Percentiles rank a stretch among this genome's conserved stretches.
Evolutionary conservation across 1,284 basidiomycete species (phyloP).

Genomic region (Microbotryum lychnidis-dioicae): DNA sequence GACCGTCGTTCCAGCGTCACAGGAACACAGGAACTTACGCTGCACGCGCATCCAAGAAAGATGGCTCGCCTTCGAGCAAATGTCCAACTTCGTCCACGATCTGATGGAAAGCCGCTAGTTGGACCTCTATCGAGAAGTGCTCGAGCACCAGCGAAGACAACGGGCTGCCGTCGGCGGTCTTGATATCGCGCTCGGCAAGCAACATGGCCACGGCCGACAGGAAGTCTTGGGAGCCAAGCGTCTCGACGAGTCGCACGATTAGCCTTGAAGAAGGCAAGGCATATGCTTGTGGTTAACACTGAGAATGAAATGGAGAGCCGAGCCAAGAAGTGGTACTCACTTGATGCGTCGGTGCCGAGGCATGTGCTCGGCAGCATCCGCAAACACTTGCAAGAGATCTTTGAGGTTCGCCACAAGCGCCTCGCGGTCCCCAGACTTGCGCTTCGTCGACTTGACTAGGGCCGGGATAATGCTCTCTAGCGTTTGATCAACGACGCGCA

Average conservation of each 20-base stretch:
- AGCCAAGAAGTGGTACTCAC: slow-evolving; percentile 44
- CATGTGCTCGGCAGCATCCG: slow-evolving; percentile 76
- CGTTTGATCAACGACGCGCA: slow-evolving; percentile 88
- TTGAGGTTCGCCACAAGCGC: slow-evolving; percentile 33
- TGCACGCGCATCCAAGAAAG: slow-evolving; percentile 50
- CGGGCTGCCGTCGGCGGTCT: slow-evolving; percentile 52
- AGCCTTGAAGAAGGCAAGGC: slow-evolving; percentile 51
- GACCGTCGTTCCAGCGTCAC: neutral
- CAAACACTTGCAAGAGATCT: slow-evolving; percentile 74
- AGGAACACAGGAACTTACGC: slow-evolving; percentile 46
- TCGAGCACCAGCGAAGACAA: slow-evolving; percentile 61
- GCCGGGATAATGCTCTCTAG: slow-evolving; percentile 89
- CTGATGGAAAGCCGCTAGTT: slow-evolving; percentile 57
- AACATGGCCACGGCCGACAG: slow-evolving; percentile 77
- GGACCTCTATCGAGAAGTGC: slow-evolving; percentile 49
- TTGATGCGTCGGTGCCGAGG: slow-evolving; percentile 76
- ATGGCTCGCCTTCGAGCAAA: slow-evolving; percentile 48
- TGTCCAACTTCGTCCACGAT: slow-evolving; percentile 58
- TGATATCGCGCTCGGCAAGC: slow-evolving; percentile 65
- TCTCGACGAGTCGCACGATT: slow-evolving; percentile 81
- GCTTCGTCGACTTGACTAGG: slow-evolving; percentile 58
- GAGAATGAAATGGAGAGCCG: no score
- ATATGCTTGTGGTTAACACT: slow-evolving; percentile 14
- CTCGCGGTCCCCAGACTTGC: slow-evolving; percentile 30
- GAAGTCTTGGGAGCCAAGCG: slow-evolving; percentile 73